Conservation (phyloP, 2,329 filamentous ascomycete species). For the Trichoderma asperellum region DNA sequence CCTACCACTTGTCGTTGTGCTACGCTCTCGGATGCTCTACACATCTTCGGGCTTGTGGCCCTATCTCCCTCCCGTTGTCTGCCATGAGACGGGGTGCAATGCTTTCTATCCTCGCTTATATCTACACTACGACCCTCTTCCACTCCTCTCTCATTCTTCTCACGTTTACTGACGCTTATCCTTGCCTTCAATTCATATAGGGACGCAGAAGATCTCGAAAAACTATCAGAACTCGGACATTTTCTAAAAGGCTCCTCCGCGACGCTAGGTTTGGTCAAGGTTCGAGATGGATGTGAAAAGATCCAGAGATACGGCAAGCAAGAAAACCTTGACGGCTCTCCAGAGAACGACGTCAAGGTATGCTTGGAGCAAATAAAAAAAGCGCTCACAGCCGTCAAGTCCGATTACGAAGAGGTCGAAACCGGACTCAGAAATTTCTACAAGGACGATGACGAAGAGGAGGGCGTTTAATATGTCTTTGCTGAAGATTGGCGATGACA, state of each 20-base stretch:
- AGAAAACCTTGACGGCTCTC: conserved; percentile 76
- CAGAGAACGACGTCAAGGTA: conserved; percentile 66
- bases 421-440: conserved; percentile 71
- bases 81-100: not conserved
- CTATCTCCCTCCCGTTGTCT: not conserved
- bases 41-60: not conserved
- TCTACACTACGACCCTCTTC: not conserved
- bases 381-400: conserved; percentile 72
- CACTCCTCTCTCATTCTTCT: not conserved
- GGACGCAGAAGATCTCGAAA: conserved; percentile 66
- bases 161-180: conserved; percentile 20
- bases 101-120: not conserved
- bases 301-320: conserved; percentile 90
- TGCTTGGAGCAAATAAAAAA: conserved; percentile 72
- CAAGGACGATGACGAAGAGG: conserved; percentile 32
- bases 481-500: not conserved
- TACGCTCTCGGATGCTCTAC: not conserved
- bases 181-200: conserved; percentile 48
- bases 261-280: conserved; percentile 85
- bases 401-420: conserved; percentile 76
- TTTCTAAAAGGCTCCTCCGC: conserved; percentile 98
- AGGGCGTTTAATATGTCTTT: not conserved
- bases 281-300: conserved; percentile 92
- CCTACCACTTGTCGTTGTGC: not conserved
- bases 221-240: conserved; percentile 84